Base-by-base conservation (phyloP, 1,284 basidiomycete genomes). In the Papiliotrema laurentii region DNA sequence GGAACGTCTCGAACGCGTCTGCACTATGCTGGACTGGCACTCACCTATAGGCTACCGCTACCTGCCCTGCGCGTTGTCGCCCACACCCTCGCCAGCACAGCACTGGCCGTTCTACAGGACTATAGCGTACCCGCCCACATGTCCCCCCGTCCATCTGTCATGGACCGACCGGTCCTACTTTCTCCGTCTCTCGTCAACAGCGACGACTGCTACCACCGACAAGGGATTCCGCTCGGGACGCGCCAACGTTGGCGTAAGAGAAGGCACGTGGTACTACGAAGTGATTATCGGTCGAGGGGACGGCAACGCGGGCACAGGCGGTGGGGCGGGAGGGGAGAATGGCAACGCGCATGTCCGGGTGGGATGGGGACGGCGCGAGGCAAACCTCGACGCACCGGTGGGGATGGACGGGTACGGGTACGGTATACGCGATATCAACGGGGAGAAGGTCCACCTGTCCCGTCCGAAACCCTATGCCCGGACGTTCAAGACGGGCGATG, bases 181-280 rank as follows among this genome's bases (percentile, higher is more conserved):
- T 60, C 72, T 94, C 44, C 84, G 85, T 50, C 81, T 96, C 51
- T 87, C 89, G 0, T 81, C 82, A 40, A 87, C 94, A 59, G 93
- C 87, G 0, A 69, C 87, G 4, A 81, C 84, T 0, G 75, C 91
- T 44, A 79, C 83, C 3, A 87, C 93, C 3, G 87, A 88, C 68
- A 87, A 86, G 40, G 96, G 96, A 1, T 98, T 90, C 68, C 78
- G 96, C 31, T 89, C 88, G 56, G 91, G 86, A 2, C 81, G 96
- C 16, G 85, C 85, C 51, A 97, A 94, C 69, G 85, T 90, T 1
- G 87, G 90, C 0, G 81, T 97, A 13, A 80, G 91, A 16, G 83
- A 93, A 62, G 96, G 96, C 2, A 81, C 81, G 16, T 98, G 92
- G 91, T 98, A 94, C 71, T 84, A 92, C 77, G 96, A 99, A 76